A percentile compares a stretch with the other conserved stretches of the same genome.
Evolutionary conservation across 2,329 filamentous ascomycete species (phyloP).

Genomic region (Pseudogymnoascus sp.): DNA sequence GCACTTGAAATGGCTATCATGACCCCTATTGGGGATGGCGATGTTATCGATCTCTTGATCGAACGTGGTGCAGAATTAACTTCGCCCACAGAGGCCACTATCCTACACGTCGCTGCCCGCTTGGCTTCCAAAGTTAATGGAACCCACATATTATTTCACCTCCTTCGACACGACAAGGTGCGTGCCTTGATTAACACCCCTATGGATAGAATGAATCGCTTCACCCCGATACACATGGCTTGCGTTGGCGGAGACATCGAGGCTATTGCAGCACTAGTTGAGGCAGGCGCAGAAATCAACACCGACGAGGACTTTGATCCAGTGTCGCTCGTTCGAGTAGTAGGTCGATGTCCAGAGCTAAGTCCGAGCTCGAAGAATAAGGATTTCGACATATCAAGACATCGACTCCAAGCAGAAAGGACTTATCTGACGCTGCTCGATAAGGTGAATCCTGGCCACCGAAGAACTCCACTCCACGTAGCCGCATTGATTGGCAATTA

Average conservation of each 20-base stretch:
- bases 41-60: conserved; percentile 1
- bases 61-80: neutral
- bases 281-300: neutral
- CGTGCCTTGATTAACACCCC: neutral
- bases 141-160: neutral
- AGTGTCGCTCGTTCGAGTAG: neutral
- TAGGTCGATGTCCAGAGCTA: neutral
- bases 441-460: conserved; percentile 2
- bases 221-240: neutral
- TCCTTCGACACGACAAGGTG: neutral
- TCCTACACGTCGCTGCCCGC: neutral
- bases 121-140: neutral
- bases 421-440: neutral
- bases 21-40: neutral
- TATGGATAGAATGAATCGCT: neutral
- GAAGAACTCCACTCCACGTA: neutral
- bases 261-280: neutral
- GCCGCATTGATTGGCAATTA: neutral
- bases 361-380: neutral
- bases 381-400: neutral
- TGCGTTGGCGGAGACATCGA: neutral
- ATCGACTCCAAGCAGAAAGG: neutral
- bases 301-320: neutral
- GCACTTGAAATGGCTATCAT: conserved; percentile 6
- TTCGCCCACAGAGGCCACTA: neutral